A percentile compares a stretch with the other conserved stretches of the same genome.
phyloP scores from a whole-genome alignment of 108 stramenopile genomes.

The Fistulifera pelliculosa region DNA sequence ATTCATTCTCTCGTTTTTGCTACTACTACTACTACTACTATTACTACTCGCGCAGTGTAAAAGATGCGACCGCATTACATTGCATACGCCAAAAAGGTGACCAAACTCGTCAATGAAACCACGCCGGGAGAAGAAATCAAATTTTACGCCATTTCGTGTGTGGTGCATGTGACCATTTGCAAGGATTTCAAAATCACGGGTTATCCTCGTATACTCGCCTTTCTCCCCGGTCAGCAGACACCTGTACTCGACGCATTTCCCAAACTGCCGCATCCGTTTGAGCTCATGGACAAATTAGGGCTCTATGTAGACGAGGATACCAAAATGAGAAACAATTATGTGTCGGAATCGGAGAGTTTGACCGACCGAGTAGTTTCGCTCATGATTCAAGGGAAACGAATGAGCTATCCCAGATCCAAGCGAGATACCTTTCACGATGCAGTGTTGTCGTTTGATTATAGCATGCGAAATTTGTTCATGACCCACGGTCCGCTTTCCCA shows the following conservation, averaged over 20 bases:
- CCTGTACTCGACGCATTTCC: constrained; percentile 2
- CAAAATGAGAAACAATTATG: not conserved
- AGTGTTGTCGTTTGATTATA: constrained; percentile 55
- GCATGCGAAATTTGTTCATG: constrained; percentile 56
- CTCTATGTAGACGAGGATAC: constrained; percentile 9
- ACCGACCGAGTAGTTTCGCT: not conserved
- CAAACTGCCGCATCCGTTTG: constrained; percentile 23
- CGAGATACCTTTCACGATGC: constrained; percentile 63
- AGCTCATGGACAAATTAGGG: constrained; percentile 23
- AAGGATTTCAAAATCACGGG: not conserved
- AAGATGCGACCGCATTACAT: constrained; percentile 34
- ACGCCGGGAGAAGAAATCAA: constrained; percentile 13
- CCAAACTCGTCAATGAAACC: constrained; percentile 9
- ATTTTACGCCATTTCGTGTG: constrained; percentile 72
- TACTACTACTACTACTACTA: too few relatives aligned
- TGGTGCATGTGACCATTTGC: constrained; percentile 14
- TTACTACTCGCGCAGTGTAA: constrained; percentile 39
- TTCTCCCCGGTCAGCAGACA: constrained; percentile 31
- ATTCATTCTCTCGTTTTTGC: too few relatives aligned
- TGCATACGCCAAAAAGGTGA: constrained; percentile 31
- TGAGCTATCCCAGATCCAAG: constrained; percentile 18
- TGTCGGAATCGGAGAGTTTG: not conserved
- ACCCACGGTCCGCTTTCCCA: constrained; percentile 21
- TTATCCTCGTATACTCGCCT: constrained; percentile 43
- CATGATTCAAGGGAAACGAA: too few relatives aligned